Conservation (phyloP, 495 filamentous ascomycete genomes). For the Terfezia boudieri region DNA sequence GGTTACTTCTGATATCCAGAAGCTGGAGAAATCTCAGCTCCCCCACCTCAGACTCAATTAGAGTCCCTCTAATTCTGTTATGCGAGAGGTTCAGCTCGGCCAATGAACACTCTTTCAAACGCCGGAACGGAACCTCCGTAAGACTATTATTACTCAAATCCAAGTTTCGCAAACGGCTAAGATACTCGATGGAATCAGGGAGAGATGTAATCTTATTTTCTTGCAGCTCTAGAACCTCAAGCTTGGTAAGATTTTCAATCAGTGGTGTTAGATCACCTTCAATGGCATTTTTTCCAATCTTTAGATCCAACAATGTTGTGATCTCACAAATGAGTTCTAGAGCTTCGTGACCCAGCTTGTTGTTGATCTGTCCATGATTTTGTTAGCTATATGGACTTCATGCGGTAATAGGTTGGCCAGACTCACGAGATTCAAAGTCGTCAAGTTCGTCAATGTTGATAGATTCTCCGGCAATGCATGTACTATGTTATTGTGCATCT, state of each 20-base stretch:
- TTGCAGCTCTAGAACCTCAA: conserved; percentile 65
- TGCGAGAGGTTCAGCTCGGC: conserved; percentile 53
- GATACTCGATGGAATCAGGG: conserved; percentile 39
- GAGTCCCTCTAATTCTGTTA: conserved; percentile 50
- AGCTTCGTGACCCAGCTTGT: conserved; percentile 45
- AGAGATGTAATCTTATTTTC: conserved; percentile 58
- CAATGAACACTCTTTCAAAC: conserved; percentile 42
- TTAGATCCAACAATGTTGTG: conserved; percentile 48
- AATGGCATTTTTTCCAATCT: conserved; percentile 56
- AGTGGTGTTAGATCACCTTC: conserved; percentile 36
- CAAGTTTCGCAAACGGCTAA: conserved; percentile 45
- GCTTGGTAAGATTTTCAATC: conserved; percentile 34
- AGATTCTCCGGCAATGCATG: conserved; percentile 50
- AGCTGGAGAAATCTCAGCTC: conserved; percentile 39
- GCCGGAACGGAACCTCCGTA: conserved; percentile 41
- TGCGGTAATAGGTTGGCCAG: background rate
- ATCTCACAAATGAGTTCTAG: conserved; percentile 55
- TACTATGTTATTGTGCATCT: conserved; percentile 38
- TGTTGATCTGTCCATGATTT: conserved; percentile 37
- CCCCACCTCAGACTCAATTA: conserved; percentile 38
- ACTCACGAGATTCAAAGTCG: conserved; percentile 51
- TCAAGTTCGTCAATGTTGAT: conserved; percentile 27
- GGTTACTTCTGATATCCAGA: conserved; percentile 57
- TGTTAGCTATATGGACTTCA: conserved; percentile 4
- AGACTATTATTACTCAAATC: conserved; percentile 61